phyloP scores from a whole-genome alignment of 2,329 filamentous ascomycete genomes.

The Shiraia sp. region DNA sequence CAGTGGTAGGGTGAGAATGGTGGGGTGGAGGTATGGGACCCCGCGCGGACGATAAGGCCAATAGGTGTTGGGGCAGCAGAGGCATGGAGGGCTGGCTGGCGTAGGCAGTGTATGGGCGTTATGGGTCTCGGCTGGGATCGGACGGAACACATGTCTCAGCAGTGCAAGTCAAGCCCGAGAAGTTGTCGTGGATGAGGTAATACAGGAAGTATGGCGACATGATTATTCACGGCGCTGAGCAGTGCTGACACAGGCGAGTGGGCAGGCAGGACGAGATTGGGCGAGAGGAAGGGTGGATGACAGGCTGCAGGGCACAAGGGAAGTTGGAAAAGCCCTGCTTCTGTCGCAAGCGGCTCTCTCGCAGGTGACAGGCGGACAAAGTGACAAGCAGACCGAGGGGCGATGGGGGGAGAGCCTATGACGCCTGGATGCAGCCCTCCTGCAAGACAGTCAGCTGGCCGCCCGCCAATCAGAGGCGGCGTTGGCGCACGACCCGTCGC shows the following conservation, averaged over 20 bases:
- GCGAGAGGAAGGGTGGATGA: too few species aligned
- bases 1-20: too few species aligned
- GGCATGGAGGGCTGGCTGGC: slow-evolving; percentile 33
- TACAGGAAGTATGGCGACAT: not conserved
- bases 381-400: not conserved
- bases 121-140: slow-evolving; percentile 34
- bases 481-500: slow-evolving; percentile 19
- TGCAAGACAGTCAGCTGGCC: slow-evolving; percentile 21
- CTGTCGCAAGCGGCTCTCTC: not conserved
- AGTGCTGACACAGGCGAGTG: slow-evolving; percentile 2
- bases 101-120: slow-evolving; percentile 8
- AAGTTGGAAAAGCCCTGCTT: too few species aligned
- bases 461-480: slow-evolving; percentile 15
- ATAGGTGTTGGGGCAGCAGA: slow-evolving; percentile 27
- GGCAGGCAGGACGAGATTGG: slow-evolving; percentile 8
- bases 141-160: slow-evolving; percentile 13
- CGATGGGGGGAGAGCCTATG: slow-evolving; percentile 11
- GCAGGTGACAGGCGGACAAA: slow-evolving; percentile 4
- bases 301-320: too few species aligned
- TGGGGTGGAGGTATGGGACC: slow-evolving; percentile 11
- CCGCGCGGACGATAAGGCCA: slow-evolving; percentile 38
- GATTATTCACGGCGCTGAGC: not conserved
- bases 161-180: not conserved
- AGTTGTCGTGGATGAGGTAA: not conserved
- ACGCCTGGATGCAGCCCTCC: slow-evolving; percentile 7